Evolutionary conservation across 352 stramenopile genomes (phyloP), one percentile per base, ranked within the genome.

Genomic region (Pythium aquatile): DNA sequence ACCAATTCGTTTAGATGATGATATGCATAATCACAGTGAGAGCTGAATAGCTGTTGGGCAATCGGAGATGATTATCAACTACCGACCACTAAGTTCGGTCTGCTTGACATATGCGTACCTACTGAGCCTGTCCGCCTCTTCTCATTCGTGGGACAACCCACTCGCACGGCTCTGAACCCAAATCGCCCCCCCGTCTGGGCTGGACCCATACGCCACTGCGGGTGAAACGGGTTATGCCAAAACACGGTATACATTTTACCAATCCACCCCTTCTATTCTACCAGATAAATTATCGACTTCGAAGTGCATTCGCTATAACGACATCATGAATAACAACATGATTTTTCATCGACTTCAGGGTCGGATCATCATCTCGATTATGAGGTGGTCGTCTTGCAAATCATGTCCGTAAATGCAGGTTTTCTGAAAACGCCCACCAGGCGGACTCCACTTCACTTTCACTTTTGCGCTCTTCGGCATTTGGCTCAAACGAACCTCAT

Each of bases 121-220:
- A 61, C 14, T 32, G 56, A 29, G 14, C 32, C 24, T 53, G 28
- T 58, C 53, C 63, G 55, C 44, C 61, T 58, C 46, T 40, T 48
- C 61, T 62, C 61, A 66, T 59, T 55, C 58, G 20, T 52, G 35
- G 46, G 39, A 53, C 46, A 51, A 51, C n/a, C 44, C 44, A 51
- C 9, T 16, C 20, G 30, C 30, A 17, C 17, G 14, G 13, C 55
- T 46, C 32, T 68, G 61, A 68, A 54, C 47, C 54, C 61, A 55
- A 60, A 61, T 51, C n/a, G 16, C 44, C 20, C 16, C n/a, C n/a
- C n/a, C 44, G 44, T 51, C 44, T 51, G 44, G 44, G 39, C 39
- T 47, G 39, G 39, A 47, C 39, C 39, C 39, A 47, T 57, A 57
- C 51, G 32, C 28, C 51, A 57, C 7, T 37, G 5, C 5, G 49